A percentile compares a stretch with the other conserved stretches of the same genome.
phyloP scores from a whole-genome alignment of 495 filamentous ascomycete species.

The Acidiella bohemica region DNA sequence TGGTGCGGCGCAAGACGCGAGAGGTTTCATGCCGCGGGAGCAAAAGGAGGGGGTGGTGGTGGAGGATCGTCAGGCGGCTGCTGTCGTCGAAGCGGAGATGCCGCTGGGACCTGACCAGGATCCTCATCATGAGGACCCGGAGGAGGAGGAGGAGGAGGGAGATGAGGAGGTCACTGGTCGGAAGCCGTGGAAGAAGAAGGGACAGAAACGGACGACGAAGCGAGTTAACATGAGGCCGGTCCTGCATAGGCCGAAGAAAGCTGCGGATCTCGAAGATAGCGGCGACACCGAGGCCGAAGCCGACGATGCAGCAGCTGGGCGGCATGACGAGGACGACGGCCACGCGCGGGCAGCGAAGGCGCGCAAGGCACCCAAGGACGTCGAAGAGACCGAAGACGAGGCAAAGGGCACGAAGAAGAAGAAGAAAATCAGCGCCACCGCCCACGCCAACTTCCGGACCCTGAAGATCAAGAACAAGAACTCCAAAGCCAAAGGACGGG shows the following conservation, averaged over 20 bases:
- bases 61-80: constrained; percentile 46
- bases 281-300: constrained; percentile 27
- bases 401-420: constrained; percentile 37
- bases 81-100: constrained; percentile 17
- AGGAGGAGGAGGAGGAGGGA: constrained; percentile 27
- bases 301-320: constrained; percentile 14
- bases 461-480: constrained; percentile 59
- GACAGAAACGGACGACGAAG: constrained; percentile 75
- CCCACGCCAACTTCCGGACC: constrained; percentile 70
- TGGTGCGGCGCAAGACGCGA: no score
- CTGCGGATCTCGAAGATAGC: constrained; percentile 10
- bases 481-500: constrained; percentile 21
- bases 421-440: constrained; percentile 57
- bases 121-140: constrained; percentile 37
- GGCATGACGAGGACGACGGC: constrained; percentile 1
- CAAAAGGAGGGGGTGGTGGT: constrained; percentile 34
- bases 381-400: constrained; percentile 10
- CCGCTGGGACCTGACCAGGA: constrained; percentile 48
- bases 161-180: constrained; percentile 24
- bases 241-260: constrained; percentile 19
- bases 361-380: constrained; percentile 12
- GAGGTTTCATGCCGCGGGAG: no score
- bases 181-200: constrained; percentile 77
- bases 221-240: constrained; percentile 44
- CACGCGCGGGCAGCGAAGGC: constrained; percentile 26